Conservation (phyloP, 768 basidiomycete species). For the Holtermannia corniformis region DNA sequence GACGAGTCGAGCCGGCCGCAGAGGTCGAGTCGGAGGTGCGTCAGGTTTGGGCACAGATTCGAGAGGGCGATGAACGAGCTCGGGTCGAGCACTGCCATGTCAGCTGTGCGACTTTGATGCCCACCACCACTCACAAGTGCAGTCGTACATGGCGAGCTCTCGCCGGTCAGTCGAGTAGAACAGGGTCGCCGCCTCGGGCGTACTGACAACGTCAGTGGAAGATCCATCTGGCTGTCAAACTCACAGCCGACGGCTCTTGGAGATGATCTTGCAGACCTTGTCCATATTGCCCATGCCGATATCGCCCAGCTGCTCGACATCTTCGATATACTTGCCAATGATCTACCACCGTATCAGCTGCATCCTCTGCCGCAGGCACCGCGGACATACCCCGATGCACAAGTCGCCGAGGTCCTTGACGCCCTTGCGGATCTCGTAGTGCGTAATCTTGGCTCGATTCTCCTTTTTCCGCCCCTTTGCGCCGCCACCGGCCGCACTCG, state of each 20-base stretch:
- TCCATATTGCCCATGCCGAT: conserved; percentile 78
- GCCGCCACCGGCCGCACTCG: conserved; percentile 47
- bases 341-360: conserved; percentile 49
- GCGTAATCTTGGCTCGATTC: conserved; percentile 59
- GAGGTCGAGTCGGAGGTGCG: conserved; percentile 65
- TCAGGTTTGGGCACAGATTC: conserved; percentile 73
- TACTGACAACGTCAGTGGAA: conserved; percentile 46
- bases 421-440: conserved; percentile 53
- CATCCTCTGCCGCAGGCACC: conserved; percentile 8
- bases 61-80: conserved; percentile 61
- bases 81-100: conserved; percentile 54
- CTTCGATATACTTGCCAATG: conserved; percentile 74
- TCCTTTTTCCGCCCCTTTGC: conserved; percentile 46
- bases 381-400: conserved; percentile 78
- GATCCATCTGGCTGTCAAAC: conserved; percentile 35
- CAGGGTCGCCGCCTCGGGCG: conserved; percentile 63
- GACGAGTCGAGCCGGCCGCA: conserved; percentile 67
- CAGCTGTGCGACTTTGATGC: not conserved
- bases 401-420: conserved; percentile 64
- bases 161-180: conserved; percentile 71
- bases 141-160: conserved; percentile 70
- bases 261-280: conserved; percentile 69
- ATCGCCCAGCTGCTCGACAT: conserved; percentile 64
- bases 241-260: conserved; percentile 70
- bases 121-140: conserved; percentile 78